Evolutionary conservation across 768 basidiomycete species (phyloP).

Genomic region (Trichaptum fuscoviolaceum): DNA sequence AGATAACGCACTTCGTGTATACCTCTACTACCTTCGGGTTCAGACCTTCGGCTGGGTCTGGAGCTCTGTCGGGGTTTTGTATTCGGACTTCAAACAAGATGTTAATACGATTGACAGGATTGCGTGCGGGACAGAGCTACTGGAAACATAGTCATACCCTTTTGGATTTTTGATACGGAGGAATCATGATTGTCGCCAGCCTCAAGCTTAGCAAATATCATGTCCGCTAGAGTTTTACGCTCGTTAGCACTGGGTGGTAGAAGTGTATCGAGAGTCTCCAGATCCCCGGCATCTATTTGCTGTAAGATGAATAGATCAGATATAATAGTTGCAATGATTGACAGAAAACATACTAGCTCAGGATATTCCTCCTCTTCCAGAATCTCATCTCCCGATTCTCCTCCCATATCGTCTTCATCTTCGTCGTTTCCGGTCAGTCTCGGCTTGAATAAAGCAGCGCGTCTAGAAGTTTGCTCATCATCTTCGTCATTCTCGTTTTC

Average conservation of each 20-base stretch:
- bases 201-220: constrained; percentile 94
- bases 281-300: constrained; percentile 90
- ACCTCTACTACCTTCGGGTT: constrained; percentile 91
- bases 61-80: constrained; percentile 40
- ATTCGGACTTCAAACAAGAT: constrained; percentile 6
- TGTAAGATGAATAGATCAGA: constrained; percentile 22
- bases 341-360: constrained; percentile 30
- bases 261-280: constrained; percentile 78
- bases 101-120: constrained; percentile 10
- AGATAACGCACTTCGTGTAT: constrained; percentile 73
- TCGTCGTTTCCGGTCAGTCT: constrained; percentile 23
- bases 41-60: constrained; percentile 80
- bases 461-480: constrained; percentile 23
- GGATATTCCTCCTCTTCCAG: constrained; percentile 34
- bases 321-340: not conserved
- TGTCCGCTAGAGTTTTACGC: constrained; percentile 85
- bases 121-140: not conserved
- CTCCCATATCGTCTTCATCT: constrained; percentile 43
- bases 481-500: constrained; percentile 51
- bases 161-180: constrained; percentile 53
- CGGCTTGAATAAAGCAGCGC: constrained; percentile 20
- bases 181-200: constrained; percentile 49
- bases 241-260: constrained; percentile 71
- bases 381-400: constrained; percentile 14
- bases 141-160: constrained; percentile 14